Base-by-base conservation (phyloP, 2,329 filamentous ascomycete species). In the Neopestalotiopsis clavispora region DNA sequence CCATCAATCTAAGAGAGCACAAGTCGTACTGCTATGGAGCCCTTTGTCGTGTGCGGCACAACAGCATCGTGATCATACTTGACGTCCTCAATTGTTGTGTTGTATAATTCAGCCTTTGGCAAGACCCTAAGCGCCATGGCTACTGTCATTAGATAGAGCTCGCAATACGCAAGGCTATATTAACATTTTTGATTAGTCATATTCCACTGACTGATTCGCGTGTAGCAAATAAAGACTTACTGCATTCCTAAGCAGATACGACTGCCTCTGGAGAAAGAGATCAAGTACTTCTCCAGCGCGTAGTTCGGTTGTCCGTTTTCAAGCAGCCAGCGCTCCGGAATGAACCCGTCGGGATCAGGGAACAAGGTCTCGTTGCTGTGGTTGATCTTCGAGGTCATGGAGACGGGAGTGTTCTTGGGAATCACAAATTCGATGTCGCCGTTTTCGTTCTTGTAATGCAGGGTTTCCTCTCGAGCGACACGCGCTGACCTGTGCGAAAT, bases 61-160 rank as follows among this genome's bases (percentile, higher is more conserved):
- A 77, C 68, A 71, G 74, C 68, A 66, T 77, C 75, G 30, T 75
- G 72, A 23, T 78, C 74, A 40, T 78, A 78, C 14, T 68, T 70
- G 17, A 78, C 68, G 56, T 78, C 77, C 20, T 73, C 68, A 34
- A 68, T 34, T 13, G 69, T 69, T 2, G 72, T 71, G 59, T 71
- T 61, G 45, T 73, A 69, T 9, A 78, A 70, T 14, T 61, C 70
- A 68, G 75, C 69, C 45, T 73, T 70, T 2, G 75, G 76, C 13
- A 77, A 61, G 5, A 74, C 73, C 4, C 75, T 70, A 34, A 76
- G 69, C 1, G 65, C 72, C 57, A 77, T 62, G 4, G 71, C 71
- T 3, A 74, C 60, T 10, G 73, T 58, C 13, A 69, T 70, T 10
- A 77, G 20, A 57, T 76, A 71, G 17, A 77, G 70, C 65, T 76